Evolutionary conservation across 768 basidiomycete genomes (phyloP).

Genomic region (Suillus occidentalis): DNA sequence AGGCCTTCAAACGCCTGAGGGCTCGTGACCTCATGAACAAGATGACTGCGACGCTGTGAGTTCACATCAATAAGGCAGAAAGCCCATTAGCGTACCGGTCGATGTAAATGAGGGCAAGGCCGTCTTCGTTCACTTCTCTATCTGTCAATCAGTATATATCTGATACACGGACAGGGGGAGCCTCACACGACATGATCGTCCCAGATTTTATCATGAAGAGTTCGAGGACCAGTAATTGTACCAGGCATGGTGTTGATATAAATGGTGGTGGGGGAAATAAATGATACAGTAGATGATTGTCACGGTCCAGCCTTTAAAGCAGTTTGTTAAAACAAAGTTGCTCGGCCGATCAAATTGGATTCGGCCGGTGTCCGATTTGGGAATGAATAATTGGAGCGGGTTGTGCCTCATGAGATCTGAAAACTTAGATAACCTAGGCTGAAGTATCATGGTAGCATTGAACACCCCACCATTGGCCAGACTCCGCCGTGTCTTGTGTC

Average conservation of each 20-base stretch:
- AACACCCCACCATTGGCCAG: too few species aligned
- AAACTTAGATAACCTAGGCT: background rate
- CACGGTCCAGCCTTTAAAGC: background rate
- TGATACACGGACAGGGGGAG: slow-evolving; percentile 11
- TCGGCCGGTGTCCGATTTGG: slow-evolving; percentile 3
- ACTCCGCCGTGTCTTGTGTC: background rate
- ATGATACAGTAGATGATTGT: slow-evolving; percentile 1
- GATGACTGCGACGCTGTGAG: slow-evolving; percentile 36
- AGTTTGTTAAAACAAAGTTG: slow-evolving; percentile 6
- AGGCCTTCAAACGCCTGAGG: slow-evolving; percentile 91
- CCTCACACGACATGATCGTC: slow-evolving; percentile 92
- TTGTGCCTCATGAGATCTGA: background rate
- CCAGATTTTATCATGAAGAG: slow-evolving; percentile 97
- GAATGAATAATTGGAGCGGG: background rate
- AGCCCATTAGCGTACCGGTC: slow-evolving; percentile 51
- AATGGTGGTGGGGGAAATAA: slow-evolving; percentile 9
- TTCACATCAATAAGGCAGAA: background rate
- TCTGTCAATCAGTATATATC: slow-evolving; percentile 11
- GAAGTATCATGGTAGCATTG: too few species aligned
- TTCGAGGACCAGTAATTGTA: slow-evolving; percentile 65
- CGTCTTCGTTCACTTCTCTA: slow-evolving; percentile 74
- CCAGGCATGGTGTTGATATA: slow-evolving; percentile 46
- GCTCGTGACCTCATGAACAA: slow-evolving; percentile 91
- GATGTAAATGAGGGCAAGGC: slow-evolving; percentile 80
- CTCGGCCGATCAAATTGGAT: slow-evolving; percentile 1